Percentiles rank a stretch among this genome's conserved stretches.
phyloP scores from a whole-genome alignment of 768 basidiomycete genomes.

The Podaxis carcinomalis region DNA sequence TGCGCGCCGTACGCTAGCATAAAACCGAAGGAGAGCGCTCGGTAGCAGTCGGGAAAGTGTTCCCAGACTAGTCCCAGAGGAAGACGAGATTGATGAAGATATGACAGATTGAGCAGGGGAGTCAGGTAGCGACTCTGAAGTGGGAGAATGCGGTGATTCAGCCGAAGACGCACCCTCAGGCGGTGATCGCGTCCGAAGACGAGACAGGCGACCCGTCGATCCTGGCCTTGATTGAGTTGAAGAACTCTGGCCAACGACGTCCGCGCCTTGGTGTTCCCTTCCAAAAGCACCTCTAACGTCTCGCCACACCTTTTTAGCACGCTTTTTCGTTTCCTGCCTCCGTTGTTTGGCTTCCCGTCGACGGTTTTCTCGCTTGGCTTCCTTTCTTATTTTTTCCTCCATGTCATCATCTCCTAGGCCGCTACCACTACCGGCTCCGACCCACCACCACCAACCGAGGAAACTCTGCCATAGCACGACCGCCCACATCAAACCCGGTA shows the following conservation, averaged over 20 bases:
- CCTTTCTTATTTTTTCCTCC: conserved; percentile 53
- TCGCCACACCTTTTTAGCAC: conserved; percentile 52
- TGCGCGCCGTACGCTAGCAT: conserved; percentile 58
- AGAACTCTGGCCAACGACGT: not conserved
- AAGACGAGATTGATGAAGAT: conserved; percentile 12
- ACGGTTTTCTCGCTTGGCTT: conserved; percentile 52
- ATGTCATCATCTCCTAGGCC: conserved; percentile 48
- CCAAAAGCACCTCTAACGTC: conserved; percentile 53
- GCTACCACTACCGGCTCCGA: conserved; percentile 84
- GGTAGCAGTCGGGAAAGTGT: conserved; percentile 36
- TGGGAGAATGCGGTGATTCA: not conserved
- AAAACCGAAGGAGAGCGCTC: conserved; percentile 46
- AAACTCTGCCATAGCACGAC: conserved; percentile 97
- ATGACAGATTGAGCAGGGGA: conserved; percentile 7
- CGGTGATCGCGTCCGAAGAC: conserved; percentile 6
- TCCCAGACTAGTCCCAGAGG: conserved; percentile 18
- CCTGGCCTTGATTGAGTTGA: conserved; percentile 1
- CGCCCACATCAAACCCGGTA: conserved; percentile 85
- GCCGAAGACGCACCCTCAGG: not conserved
- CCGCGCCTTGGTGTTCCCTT: conserved; percentile 5
- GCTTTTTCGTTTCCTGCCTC: conserved; percentile 45
- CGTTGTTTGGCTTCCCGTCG: conserved; percentile 42
- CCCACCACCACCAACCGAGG: conserved; percentile 99
- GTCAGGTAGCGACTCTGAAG: not conserved
- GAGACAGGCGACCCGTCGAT: not conserved